Evolutionary conservation across 1,284 basidiomycete species (phyloP).

Genomic region (Ceratobasidium sp.): DNA sequence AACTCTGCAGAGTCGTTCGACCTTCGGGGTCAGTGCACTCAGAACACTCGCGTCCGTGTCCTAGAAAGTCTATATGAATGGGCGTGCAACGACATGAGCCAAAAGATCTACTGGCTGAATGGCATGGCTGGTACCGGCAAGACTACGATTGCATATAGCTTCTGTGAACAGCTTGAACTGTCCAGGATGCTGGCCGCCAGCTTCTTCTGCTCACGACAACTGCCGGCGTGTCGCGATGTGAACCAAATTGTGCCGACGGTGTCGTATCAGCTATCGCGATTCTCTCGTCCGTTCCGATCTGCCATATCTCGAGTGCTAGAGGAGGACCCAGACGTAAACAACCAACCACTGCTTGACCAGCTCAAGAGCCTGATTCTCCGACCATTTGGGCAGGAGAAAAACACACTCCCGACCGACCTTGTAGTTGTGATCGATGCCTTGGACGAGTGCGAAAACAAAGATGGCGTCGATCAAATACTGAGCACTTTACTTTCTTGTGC

Average conservation of each 20-base stretch:
- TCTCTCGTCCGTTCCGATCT: background rate
- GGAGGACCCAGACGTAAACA: background rate
- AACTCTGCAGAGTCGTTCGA: background rate
- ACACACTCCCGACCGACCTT: background rate
- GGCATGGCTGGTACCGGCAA: background rate
- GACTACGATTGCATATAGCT: constrained; percentile 1
- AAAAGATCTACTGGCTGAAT: too few species aligned
- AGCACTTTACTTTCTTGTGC: background rate
- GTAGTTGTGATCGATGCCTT: background rate
- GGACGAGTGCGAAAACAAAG: background rate
- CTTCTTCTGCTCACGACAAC: background rate
- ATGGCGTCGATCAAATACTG: background rate
- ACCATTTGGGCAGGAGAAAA: background rate
- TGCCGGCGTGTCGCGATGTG: background rate
- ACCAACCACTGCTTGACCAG: background rate
- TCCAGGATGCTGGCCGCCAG: background rate
- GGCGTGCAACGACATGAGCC: background rate
- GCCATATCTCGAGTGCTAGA: background rate
- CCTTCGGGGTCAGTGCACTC: background rate
- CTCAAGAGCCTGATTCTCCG: background rate
- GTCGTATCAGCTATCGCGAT: background rate
- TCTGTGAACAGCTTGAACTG: background rate
- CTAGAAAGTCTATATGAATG: background rate
- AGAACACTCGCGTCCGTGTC: background rate
- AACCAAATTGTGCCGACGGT: background rate